phyloP scores from a whole-genome alignment of 805 yeast species.

The Pichia thaimueangensis region DNA sequence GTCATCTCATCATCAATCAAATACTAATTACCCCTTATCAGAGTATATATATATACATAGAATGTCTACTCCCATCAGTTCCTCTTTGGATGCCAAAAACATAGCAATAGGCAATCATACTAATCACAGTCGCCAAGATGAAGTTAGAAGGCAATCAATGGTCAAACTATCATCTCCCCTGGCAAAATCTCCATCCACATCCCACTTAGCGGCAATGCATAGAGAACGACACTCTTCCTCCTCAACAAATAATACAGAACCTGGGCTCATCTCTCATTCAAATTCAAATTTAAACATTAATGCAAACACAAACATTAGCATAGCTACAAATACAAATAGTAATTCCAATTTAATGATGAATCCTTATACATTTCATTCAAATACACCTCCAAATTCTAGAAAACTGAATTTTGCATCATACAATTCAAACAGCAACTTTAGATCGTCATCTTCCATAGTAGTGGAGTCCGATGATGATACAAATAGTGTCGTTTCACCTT shows the following conservation, averaged over 20 bases:
- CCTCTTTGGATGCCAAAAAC: neutral
- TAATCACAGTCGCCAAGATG: slow-evolving; percentile 9
- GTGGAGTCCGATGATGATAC: slow-evolving; percentile 15
- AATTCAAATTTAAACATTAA: slow-evolving; percentile 2
- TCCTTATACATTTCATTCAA: neutral
- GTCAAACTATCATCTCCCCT: slow-evolving; percentile 29
- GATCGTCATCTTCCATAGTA: slow-evolving; percentile 19
- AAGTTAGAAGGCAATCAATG: slow-evolving; percentile 29
- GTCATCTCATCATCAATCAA: too few species aligned
- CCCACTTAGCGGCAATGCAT: slow-evolving; percentile 6
- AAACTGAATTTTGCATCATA: neutral
- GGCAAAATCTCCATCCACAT: slow-evolving; percentile 14
- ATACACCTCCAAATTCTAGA: slow-evolving; percentile 6
- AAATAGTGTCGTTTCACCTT: slow-evolving; percentile 9
- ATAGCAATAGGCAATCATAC: neutral
- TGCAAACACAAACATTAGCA: neutral
- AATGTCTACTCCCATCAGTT: neutral
- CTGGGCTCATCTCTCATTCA: neutral
- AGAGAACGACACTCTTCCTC: slow-evolving; percentile 19
- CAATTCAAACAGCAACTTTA: neutral
- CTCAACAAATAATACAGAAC: slow-evolving; percentile 15
- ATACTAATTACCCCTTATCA: too few species aligned
- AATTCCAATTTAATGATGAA: neutral
- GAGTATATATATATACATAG: too few species aligned
- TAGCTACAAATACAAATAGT: neutral